A percentile compares a stretch with the other conserved stretches of the same genome.
Conservation (phyloP, 495 filamentous ascomycete species). For the Chaetomium fimeti region DNA sequence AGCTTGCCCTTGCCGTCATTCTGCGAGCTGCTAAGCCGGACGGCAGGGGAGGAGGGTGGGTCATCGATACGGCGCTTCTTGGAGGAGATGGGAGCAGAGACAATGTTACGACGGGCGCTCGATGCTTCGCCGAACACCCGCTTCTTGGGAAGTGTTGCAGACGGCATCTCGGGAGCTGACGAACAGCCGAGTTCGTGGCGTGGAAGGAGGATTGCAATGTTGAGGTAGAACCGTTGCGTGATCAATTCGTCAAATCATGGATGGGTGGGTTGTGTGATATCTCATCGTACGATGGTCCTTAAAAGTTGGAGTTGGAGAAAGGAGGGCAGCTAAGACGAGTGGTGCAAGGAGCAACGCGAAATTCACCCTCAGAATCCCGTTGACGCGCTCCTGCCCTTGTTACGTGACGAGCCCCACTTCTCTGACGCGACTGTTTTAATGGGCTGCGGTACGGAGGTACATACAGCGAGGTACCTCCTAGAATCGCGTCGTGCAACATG, state of each 20-base stretch:
- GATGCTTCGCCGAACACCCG: constrained; percentile 52
- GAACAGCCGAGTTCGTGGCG: neutral
- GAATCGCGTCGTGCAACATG: neutral
- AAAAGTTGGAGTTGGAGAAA: neutral
- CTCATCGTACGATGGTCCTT: neutral
- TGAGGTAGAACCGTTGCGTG: neutral
- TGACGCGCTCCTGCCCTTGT: constrained; percentile 32
- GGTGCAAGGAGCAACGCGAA: constrained; percentile 13
- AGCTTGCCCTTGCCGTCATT: constrained; percentile 58
- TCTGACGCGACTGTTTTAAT: constrained; percentile 32
- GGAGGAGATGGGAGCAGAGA: constrained; percentile 36
- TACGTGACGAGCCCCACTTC: constrained; percentile 39
- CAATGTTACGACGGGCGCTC: constrained; percentile 48
- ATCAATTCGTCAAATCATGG: constrained; percentile 11
- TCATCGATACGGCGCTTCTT: constrained; percentile 82
- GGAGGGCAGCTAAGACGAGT: neutral
- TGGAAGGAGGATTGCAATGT: neutral
- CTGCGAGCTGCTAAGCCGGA: constrained; percentile 58
- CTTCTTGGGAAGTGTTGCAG: constrained; percentile 52
- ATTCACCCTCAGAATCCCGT: constrained; percentile 13
- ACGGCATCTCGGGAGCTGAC: constrained; percentile 37
- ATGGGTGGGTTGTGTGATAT: neutral
- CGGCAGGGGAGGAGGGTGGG: constrained; percentile 52
- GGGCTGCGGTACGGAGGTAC: constrained; percentile 18
- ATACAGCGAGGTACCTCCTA: too few species aligned